Evolutionary conservation across 495 filamentous ascomycete species (phyloP), one percentile per base, ranked within the genome.

Genomic region (Tuber microsphaerosporum): DNA sequence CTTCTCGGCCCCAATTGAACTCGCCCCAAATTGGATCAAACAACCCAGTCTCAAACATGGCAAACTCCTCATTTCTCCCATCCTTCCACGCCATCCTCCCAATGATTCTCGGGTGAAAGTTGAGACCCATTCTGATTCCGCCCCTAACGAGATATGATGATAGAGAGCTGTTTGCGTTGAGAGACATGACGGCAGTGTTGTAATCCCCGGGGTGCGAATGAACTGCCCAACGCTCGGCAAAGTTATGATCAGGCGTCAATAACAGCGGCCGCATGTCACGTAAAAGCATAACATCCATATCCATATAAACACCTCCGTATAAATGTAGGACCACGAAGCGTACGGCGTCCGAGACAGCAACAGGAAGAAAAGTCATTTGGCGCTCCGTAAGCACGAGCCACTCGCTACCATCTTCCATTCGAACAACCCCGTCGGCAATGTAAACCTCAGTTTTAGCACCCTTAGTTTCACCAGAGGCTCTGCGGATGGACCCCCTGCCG

Each of bases 11-110:
- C 82, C 86, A 85, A 72, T 89, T 85, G 75, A 89, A 86, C 73
- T 89, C 88, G n/a, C 86, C 87, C 84, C 88, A 89, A 75, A 89
- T 86, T 1, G 88, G 88, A 75, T 89, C 88, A 74, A 89, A 89
- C 1, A 87, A 83, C 1, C 86, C 88, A 7, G 87, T 89, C 76
- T 89, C 88, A 56, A 89, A 84, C 87, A 88, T 89, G 6, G 85
- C 78, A 46, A 88, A 84, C 71, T 89, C 87, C 26, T 85, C 83
- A 69, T 86, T 86, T 20, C 86, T 82, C 0, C 85, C 84, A 74
- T 89, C 88, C 74, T 87, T 87, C 85, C 86, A 87, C 12, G 88
- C 85, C 88, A 89, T 89, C 6, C 87, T 83, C 0, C 88, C 88
- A 39, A 89, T 83, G 4, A 88, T 85, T 10, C 86, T 81, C 0